phyloP scores from a whole-genome alignment of 192 early-diverging fungal genomes.

The Backusella westeae region DNA sequence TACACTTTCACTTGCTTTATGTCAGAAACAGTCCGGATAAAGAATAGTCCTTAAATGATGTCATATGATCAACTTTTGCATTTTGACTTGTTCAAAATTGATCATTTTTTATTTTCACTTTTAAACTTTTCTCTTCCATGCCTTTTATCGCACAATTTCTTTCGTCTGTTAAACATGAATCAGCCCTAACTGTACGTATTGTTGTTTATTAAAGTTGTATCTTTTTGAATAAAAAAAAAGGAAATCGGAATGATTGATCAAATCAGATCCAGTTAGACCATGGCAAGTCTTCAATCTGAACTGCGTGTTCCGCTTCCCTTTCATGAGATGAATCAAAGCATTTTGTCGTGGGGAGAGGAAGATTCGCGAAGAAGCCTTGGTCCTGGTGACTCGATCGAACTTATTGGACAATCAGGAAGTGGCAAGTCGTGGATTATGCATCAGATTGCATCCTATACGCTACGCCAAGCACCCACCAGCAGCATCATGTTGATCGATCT shows the following conservation, averaged over 20 bases:
- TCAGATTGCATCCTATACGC: not conserved
- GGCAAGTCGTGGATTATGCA: constrained; percentile 1
- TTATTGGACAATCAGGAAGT: not conserved
- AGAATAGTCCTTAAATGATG: too few relatives aligned
- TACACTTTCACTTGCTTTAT: too few relatives aligned
- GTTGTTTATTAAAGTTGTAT: not conserved
- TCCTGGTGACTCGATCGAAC: not conserved
- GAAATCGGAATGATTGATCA: not conserved
- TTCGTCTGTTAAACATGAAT: constrained; percentile 1
- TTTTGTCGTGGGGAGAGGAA: not conserved
- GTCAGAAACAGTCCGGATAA: too few relatives aligned
- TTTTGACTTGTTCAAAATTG: not conserved
- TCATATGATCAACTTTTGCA: not conserved
- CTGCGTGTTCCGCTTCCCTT: not conserved
- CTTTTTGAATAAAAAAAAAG: not conserved
- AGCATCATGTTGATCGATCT: not conserved
- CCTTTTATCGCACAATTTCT: constrained; percentile 2
- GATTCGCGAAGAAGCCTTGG: not conserved
- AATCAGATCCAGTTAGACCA: not conserved
- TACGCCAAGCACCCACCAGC: not conserved
- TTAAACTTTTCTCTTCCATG: not conserved
- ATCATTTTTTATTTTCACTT: not conserved
- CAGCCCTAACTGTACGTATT: not conserved
- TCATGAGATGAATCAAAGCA: not conserved
- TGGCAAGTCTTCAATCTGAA: constrained; percentile 1